Conservation (phyloP, 2,329 filamentous ascomycete genomes). For the Aspergillus sp. region DNA sequence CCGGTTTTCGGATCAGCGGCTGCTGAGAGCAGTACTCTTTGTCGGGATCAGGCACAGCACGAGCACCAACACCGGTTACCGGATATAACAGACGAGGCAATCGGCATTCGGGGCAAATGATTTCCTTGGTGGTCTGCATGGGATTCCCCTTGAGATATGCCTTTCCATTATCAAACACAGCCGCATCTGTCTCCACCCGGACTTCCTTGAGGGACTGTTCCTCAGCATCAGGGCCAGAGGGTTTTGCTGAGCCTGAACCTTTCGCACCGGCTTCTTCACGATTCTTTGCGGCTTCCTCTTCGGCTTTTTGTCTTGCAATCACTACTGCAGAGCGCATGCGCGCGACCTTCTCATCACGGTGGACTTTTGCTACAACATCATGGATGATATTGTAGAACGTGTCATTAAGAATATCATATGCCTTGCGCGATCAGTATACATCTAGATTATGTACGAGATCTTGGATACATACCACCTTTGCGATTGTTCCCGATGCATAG, state of each 20-base stretch:
- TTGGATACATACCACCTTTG: conserved; percentile 31
- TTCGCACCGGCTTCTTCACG: conserved; percentile 27
- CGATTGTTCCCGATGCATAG: conserved; percentile 32
- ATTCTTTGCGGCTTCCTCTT: conserved; percentile 29
- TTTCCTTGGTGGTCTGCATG: conserved; percentile 52
- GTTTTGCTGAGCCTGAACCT: conserved; percentile 24
- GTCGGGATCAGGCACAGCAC: conserved; percentile 43
- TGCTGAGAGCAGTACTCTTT: conserved; percentile 54
- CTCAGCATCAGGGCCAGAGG: conserved; percentile 28
- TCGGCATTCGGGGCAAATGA: conserved; percentile 55
- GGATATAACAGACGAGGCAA: conserved; percentile 55
- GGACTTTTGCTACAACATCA: conserved; percentile 51
- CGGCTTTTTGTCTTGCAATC: conserved; percentile 37
- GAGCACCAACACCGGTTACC: conserved; percentile 44
- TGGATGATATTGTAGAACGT: conserved; percentile 55
- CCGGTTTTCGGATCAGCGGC: conserved; percentile 51
- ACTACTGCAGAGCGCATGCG: conserved; percentile 49
- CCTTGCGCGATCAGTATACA: conserved; percentile 20
- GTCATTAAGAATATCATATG: conserved; percentile 49
- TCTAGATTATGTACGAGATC: background rate
- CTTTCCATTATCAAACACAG: conserved; percentile 47
- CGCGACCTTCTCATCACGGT: conserved; percentile 55
- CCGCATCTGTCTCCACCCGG: conserved; percentile 45
- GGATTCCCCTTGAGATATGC: conserved; percentile 52
- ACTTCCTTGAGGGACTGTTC: conserved; percentile 25